Evolutionary conservation across 2,329 filamentous ascomycete genomes (phyloP), one percentile per base, ranked within the genome.

Genomic region (Aspergillus neotritici): DNA sequence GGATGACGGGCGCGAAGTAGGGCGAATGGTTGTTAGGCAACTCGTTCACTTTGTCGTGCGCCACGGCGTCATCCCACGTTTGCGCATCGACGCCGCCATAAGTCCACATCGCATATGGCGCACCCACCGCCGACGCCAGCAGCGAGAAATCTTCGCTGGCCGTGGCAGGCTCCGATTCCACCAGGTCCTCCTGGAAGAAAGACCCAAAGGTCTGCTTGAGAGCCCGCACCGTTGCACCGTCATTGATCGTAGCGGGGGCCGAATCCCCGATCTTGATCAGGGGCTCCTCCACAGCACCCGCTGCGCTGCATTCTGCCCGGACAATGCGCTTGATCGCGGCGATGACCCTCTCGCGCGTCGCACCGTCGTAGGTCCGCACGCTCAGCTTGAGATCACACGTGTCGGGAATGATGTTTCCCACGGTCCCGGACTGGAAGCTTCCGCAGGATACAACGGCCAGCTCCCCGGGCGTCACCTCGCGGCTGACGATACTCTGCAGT

Each of bases 11-110:
- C 34, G 74, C 74, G 62, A 82, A 83, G 47, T 69, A 70, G 0
- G 75, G 71, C 49, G 70, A 76, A 55, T 83, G 79, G 49, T 82
- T 83, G 4, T 70, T 71, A 0, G 79, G 77, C 16, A 81, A 63
- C 36, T 70, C 71, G 51, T 69, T 58, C 48, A 73, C 61, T 44
- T 49, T 66, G 0, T 70, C 75, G 34, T 73, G 70, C 35, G 60
- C 63, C 51, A 72, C 69, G 34, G 66, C 66, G 46, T 70, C 61
- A 53, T 80, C 74, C 68, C 71, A 80, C 5, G 63, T 48, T 46
- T 68, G 61, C 1, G 63, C 58, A 43, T 76, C 73, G 9, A 69
- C 67, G 0, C 78, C 77, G 1, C 79, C 79, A 57, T 75, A 80
- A 51, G 72, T 63, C 64, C 75, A 81, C 57, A 79, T 80, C 34